Base-by-base conservation (phyloP, 2,329 filamentous ascomycete species). In the Talaromyces sp. region DNA sequence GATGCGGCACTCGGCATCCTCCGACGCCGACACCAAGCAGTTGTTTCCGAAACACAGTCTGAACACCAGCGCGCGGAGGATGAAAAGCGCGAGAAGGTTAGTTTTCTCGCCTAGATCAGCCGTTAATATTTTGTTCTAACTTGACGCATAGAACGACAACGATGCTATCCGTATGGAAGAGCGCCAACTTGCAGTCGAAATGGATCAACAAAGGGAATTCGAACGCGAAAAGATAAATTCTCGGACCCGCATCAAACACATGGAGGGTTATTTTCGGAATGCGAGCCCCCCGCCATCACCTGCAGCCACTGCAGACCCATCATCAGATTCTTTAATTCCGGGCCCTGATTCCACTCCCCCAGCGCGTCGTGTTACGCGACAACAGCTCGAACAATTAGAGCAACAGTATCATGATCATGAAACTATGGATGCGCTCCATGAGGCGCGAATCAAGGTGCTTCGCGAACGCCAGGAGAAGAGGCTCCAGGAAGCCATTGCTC, bases 181-280 rank as follows among this genome's bases (percentile, higher is more conserved):
- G 49, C 67, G 74, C 11, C 76, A 78, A 49, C 67, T 78, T 0
- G 68, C 72, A 3, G 67, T 74, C 0, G 76, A 78, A 60, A 70
- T 78, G 42, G 73, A 77, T 36, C 71, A 77, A 51, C 65, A 71
- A 32, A 71, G 74, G 19, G 76, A 78, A 27, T 75, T 77, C 43
- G 71, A 77, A 37, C 65, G 69, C 7, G 73, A 72, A 10, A 77
- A 78, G 54, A 60, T 69, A 50, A 72, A 75, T 37, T 72, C 74
- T 7, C 67, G 72, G 29, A 75, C 71, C 9, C 73, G 76, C 45
- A 75, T 78, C 45, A 75, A 75, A 47, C 70, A 78, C 46, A 78
- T 78, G 76, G 75, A 78, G 61, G 74, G 72, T 19, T 78, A 77
- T 60, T 74, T 76, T 49, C 70, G 64, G 49, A 76, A 69, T 44